phyloP scores from a whole-genome alignment of 2,329 filamentous ascomycete genomes.

The Cryphonectria carpinicola region DNA sequence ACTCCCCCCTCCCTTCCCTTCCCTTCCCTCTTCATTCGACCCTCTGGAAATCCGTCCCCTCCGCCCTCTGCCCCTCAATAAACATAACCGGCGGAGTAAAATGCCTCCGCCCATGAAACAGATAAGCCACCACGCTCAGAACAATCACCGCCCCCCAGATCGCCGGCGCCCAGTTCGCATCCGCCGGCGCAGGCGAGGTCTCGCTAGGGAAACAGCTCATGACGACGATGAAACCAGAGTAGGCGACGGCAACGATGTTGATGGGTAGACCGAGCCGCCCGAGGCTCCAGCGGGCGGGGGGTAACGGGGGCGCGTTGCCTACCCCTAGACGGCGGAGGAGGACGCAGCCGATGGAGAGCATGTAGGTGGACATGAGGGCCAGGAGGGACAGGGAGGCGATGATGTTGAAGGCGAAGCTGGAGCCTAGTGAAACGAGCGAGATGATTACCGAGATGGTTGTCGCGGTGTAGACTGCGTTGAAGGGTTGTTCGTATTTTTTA shows the following conservation, averaged over 20 bases:
- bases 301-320: slow-evolving; percentile 36
- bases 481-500: slow-evolving; percentile 35
- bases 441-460: slow-evolving; percentile 37
- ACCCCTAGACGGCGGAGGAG: slow-evolving; percentile 40
- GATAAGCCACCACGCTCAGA: slow-evolving; percentile 21
- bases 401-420: slow-evolving; percentile 40
- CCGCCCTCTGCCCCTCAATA: slow-evolving; percentile 18
- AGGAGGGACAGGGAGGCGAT: slow-evolving; percentile 40
- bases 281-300: slow-evolving; percentile 42
- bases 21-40: not conserved
- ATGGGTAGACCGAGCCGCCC: slow-evolving; percentile 43
- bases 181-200: slow-evolving; percentile 8
- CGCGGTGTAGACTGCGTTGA: slow-evolving; percentile 39
- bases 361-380: slow-evolving; percentile 40
- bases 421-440: slow-evolving; percentile 41
- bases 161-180: slow-evolving; percentile 25
- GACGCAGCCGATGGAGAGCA: slow-evolving; percentile 39
- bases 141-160: slow-evolving; percentile 26
- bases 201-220: slow-evolving; percentile 18
- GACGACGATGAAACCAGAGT: slow-evolving; percentile 32
- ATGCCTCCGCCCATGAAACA: slow-evolving; percentile 19
- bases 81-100: slow-evolving; percentile 27
- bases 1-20: too few relatives aligned
- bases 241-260: slow-evolving; percentile 39
- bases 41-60: slow-evolving; percentile 15